Base-by-base conservation (phyloP, 2,329 filamentous ascomycete genomes). In the Coniella vitis region DNA sequence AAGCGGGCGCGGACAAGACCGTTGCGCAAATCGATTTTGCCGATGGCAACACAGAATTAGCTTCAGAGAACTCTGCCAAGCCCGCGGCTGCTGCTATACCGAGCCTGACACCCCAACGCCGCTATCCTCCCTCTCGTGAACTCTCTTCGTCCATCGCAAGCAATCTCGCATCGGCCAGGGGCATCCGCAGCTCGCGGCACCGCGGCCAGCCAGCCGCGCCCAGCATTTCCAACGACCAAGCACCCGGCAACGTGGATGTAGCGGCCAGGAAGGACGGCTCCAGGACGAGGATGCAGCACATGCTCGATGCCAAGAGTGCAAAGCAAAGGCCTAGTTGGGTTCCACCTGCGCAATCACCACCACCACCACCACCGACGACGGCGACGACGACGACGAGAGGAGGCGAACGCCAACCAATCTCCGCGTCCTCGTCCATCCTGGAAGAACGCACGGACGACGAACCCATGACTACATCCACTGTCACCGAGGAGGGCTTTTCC, bases 161-260 rank as follows among this genome's bases (percentile, higher is more conserved):
- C 67, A 94, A 94, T 60, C 70, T 95, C 38, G 90, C 90, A 13
- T 89, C 88, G 13, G 89, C 89, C 29, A 78, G 90, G 55, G 90
- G 90, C 16, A 95, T 95, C 57, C 75, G 77, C 19, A 74, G 77
- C 39, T 47, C 52, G 48, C 77, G 75, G 52, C 75, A 83, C 53
- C 76, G 81, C 20, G 45, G 37, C 17, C 82, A 84, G 53, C 84
- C 85, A 2, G 76, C 83, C 10, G 84, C 80, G 4, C 85, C 87
- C 1, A 84, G 86, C 48, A 70, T 90, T 17, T 88, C 86, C 37
- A 83, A 80, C 52, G 81, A 90, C 53, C 84, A 87, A 63, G 76
- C 83, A 0, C 82, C 86, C 1, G 86, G 86, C 0, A 86, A 80
- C 53, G 70, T 89, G 56, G 80, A 84, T 43, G 72, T 76, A 2